Base-by-base conservation (phyloP, 1,284 basidiomycete species). In the Athelia sp. region DNA sequence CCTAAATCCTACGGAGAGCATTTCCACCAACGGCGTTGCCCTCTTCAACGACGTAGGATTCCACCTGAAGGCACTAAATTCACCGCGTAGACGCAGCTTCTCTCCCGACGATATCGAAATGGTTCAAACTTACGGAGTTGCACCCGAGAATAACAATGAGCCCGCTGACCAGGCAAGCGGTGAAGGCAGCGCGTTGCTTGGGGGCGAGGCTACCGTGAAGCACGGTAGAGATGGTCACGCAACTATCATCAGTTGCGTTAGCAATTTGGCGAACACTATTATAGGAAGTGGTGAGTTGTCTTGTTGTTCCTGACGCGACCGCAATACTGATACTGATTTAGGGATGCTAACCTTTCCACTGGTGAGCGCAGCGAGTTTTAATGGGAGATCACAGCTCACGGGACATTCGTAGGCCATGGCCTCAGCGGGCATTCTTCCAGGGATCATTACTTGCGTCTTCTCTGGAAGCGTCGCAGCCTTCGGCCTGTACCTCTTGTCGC, bases 401-500 rank as follows among this genome's bases (percentile, higher is more conserved):
- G 13, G 35, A 51, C 52, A 23, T 26, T 4, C n/a, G 61, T 58
- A 92, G 81, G 90, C 88, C 24, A 82, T 95, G 76, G 90, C 92
- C 3, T 88, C 90, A 23, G 82, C 85, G 53, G 92, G 92, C 9
- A 69, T 95, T 49, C 78, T 95, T 49, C 90, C 93, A 2, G 96
- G 96, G 11, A 81, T 94, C 48, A 61, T 93, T 15, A 93, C 93
- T 26, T 96, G 97, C 59, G 55, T 88, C n/a, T 81, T 94, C 56
- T 98, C 91, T 35, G 96, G 90, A 4, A 66, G 68, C 8, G 83
- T 90, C 10, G 87, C 87, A 2, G 83, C 79, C 0, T 93, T 97
- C 57, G 97, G 96, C 6, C 73, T 99, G 2, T 94, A 97, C 65
- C 78, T 98, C 14, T 79, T 99, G 23, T 87, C 90, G 9, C 70